These are phyloP conservation scores for Breviolum minutum DNA, from an alignment of 73 alveolate genomes.

Conservation along the genomic window DNA sequence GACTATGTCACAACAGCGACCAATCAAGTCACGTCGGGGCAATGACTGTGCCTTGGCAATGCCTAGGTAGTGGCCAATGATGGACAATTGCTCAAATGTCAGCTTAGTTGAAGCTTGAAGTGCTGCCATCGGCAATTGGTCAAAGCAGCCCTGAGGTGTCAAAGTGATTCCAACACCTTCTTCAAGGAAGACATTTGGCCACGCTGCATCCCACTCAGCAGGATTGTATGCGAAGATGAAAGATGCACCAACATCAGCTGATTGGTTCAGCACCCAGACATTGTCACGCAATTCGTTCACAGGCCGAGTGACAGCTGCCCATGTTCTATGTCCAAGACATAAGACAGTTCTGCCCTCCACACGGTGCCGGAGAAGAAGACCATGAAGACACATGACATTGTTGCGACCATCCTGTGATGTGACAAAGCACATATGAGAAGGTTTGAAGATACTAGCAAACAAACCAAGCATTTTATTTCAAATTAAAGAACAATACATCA, in stretches of 20 bases:
- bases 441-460: background rate
- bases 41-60: too few relatives aligned
- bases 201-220: background rate
- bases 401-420: background rate
- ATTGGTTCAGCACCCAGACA: too few relatives aligned
- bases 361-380: background rate
- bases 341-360: background rate
- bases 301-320: background rate
- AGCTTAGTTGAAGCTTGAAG: background rate
- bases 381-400: background rate
- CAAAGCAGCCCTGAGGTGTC: background rate
- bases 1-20: background rate
- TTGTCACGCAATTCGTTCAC: background rate
- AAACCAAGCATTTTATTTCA: background rate
- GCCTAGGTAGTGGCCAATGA: too few relatives aligned
- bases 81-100: background rate
- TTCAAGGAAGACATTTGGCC: background rate
- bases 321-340: background rate
- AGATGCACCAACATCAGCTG: background rate
- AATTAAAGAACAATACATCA: background rate
- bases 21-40: background rate
- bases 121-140: background rate
- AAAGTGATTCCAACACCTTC: background rate
- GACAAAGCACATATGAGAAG: background rate
- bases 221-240: background rate